Percentiles rank a stretch among this genome's conserved stretches.
Conservation (phyloP, 1,284 basidiomycete genomes). For the Heterobasidion occidentale region DNA sequence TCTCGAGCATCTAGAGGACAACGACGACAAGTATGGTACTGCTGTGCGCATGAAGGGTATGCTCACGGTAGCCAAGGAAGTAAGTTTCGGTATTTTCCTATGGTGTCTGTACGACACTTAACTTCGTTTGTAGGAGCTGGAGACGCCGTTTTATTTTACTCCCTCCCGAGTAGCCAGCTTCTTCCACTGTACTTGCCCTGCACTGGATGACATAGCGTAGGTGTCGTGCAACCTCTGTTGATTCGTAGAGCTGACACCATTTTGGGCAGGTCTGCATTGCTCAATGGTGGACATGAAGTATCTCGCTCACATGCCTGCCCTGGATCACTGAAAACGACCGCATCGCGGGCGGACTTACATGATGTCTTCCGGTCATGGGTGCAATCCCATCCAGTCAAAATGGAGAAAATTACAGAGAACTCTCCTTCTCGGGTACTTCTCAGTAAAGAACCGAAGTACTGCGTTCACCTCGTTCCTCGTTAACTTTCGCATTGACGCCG, state of each 20-base stretch:
- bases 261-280: slow-evolving; percentile 66
- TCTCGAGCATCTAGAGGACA: slow-evolving; percentile 65
- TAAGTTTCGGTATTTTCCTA: slow-evolving; percentile 25
- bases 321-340: slow-evolving; percentile 90
- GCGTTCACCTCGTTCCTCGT: neutral
- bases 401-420: slow-evolving; percentile 67
- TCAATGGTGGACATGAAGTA: slow-evolving; percentile 79
- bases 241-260: neutral
- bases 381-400: slow-evolving; percentile 74
- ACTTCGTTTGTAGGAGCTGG: slow-evolving; percentile 55
- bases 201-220: slow-evolving; percentile 69
- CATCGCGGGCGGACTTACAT: slow-evolving; percentile 64
- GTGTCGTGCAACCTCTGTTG: slow-evolving; percentile 20
- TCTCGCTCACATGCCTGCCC: slow-evolving; percentile 87
- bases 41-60: slow-evolving; percentile 88
- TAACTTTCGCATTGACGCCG: neutral
- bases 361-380: slow-evolving; percentile 85
- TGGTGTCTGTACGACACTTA: neutral
- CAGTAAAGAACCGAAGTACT: slow-evolving; percentile 45
- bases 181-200: slow-evolving; percentile 79
- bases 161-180: slow-evolving; percentile 75
- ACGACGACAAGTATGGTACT: slow-evolving; percentile 69
- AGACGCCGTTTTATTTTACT: slow-evolving; percentile 87
- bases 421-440: slow-evolving; percentile 66
- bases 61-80: slow-evolving; percentile 85